Percentiles rank a stretch among this genome's conserved stretches.
Conservation (phyloP, 2,329 filamentous ascomycete species). For the Cadophora malorum region DNA sequence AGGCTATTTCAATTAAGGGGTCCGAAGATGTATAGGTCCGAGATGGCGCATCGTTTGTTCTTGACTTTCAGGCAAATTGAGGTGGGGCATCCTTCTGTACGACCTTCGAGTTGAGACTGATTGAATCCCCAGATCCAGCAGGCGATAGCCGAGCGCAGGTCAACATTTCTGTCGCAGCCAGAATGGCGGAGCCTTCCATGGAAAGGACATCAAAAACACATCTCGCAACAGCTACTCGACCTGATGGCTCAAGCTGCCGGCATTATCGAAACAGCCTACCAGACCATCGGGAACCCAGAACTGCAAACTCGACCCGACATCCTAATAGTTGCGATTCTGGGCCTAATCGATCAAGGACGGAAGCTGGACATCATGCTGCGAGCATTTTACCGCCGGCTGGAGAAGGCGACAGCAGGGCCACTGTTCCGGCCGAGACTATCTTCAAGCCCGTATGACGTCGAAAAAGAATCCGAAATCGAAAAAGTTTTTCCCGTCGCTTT, state of each 20-base stretch:
- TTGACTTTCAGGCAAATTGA: constrained; percentile 43
- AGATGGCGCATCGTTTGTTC: constrained; percentile 46
- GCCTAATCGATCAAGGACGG: constrained; percentile 42
- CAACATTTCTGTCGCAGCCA: constrained; percentile 42
- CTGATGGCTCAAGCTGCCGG: constrained; percentile 36
- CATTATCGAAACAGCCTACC: constrained; percentile 37
- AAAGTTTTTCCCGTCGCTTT: constrained; percentile 45
- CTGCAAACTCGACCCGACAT: constrained; percentile 31
- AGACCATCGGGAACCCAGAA: constrained; percentile 9
- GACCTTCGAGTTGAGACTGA: not conserved
- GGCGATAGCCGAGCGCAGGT: constrained; percentile 36
- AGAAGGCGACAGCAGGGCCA: constrained; percentile 36
- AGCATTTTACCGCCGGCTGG: constrained; percentile 39
- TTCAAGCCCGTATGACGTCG: not conserved
- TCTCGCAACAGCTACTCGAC: constrained; percentile 44
- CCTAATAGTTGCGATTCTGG: constrained; percentile 30
- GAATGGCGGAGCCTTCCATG: constrained; percentile 46
- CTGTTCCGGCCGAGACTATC: constrained; percentile 45
- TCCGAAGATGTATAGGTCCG: constrained; percentile 43
- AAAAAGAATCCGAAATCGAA: not conserved
- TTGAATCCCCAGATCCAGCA: constrained; percentile 42
- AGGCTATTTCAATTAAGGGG: constrained; percentile 46
- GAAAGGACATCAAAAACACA: constrained; percentile 39
- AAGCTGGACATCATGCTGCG: constrained; percentile 41
- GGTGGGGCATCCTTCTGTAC: constrained; percentile 16